Conservation (phyloP, 805 yeast species). For the Pichia membranifaciens region DNA sequence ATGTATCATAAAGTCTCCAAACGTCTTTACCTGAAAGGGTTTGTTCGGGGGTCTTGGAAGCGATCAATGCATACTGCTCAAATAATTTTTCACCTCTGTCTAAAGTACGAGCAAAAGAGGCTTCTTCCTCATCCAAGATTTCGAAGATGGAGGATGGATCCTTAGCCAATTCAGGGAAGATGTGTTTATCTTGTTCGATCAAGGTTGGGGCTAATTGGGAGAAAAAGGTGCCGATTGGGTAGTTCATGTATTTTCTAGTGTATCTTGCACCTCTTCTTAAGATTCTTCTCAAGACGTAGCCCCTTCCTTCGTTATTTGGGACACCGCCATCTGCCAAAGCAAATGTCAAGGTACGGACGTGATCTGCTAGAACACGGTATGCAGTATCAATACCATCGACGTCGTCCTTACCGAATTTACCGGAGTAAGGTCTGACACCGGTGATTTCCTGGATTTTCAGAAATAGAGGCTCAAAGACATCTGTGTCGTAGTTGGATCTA, state of each 20-base stretch:
- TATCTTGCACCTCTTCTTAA: constrained; percentile 97
- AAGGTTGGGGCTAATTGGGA: constrained; percentile 89
- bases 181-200: constrained; percentile 77
- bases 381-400: constrained; percentile 95
- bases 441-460: constrained; percentile 84
- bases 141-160: constrained; percentile 74
- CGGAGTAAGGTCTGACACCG: constrained; percentile 85
- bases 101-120: constrained; percentile 87
- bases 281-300: constrained; percentile 94
- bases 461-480: constrained; percentile 88
- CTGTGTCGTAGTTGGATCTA: constrained; percentile 93
- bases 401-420: constrained; percentile 91
- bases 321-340: constrained; percentile 99
- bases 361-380: constrained; percentile 96
- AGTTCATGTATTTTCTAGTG: constrained; percentile 92
- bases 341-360: constrained; percentile 92
- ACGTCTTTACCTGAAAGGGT: constrained; percentile 89
- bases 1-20: constrained; percentile 97
- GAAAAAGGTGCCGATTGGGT: constrained; percentile 92
- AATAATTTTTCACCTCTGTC: constrained; percentile 97
- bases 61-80: constrained; percentile 84
- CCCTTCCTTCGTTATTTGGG: constrained; percentile 98
- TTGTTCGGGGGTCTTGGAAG: constrained; percentile 67
- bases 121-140: constrained; percentile 93
- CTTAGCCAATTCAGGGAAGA: constrained; percentile 85